Evolutionary conservation across 495 filamentous ascomycete genomes (phyloP).

Genomic region (Neurospora intermedia): DNA sequence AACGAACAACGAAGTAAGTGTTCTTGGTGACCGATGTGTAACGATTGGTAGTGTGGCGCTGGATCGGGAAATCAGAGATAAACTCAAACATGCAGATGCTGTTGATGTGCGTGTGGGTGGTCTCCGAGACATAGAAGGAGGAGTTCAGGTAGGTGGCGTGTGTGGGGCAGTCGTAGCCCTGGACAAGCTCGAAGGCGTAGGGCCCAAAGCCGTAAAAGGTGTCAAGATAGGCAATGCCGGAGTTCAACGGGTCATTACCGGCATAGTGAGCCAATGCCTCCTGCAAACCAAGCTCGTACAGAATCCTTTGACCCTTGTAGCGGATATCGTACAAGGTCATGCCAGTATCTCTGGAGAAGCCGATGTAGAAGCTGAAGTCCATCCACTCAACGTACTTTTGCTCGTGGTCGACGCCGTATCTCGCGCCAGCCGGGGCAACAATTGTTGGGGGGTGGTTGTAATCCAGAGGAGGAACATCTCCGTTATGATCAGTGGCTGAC

Average conservation of each 20-base stretch:
- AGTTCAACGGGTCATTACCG: slow-evolving; percentile 35
- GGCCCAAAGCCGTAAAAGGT: slow-evolving; percentile 38
- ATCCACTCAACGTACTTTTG: slow-evolving; percentile 43
- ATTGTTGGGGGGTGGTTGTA: slow-evolving; percentile 24
- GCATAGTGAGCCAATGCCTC: slow-evolving; percentile 48
- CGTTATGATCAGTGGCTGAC: slow-evolving; percentile 26
- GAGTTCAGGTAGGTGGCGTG: slow-evolving; percentile 38
- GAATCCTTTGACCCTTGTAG: slow-evolving; percentile 41
- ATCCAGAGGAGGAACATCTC: slow-evolving; percentile 25
- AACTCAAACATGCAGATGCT: slow-evolving; percentile 43
- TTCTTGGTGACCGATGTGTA: slow-evolving; percentile 35
- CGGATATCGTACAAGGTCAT: slow-evolving; percentile 38
- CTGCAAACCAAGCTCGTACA: slow-evolving; percentile 46
- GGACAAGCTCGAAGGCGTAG: slow-evolving; percentile 34
- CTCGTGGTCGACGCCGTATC: slow-evolving; percentile 32
- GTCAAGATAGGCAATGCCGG: slow-evolving; percentile 33
- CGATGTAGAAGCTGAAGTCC: slow-evolving; percentile 42
- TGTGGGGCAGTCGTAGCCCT: slow-evolving; percentile 42
- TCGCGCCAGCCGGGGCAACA: slow-evolving; percentile 27
- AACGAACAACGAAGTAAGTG: slow-evolving; percentile 33
- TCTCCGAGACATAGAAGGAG: slow-evolving; percentile 26
- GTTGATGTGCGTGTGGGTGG: slow-evolving; percentile 29
- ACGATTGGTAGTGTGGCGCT: slow-evolving; percentile 28
- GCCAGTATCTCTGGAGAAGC: slow-evolving; percentile 33
- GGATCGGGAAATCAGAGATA: slow-evolving; percentile 33